Base-by-base conservation (phyloP, 139 green algal species). In the Raphidocelis subcapitata region DNA sequence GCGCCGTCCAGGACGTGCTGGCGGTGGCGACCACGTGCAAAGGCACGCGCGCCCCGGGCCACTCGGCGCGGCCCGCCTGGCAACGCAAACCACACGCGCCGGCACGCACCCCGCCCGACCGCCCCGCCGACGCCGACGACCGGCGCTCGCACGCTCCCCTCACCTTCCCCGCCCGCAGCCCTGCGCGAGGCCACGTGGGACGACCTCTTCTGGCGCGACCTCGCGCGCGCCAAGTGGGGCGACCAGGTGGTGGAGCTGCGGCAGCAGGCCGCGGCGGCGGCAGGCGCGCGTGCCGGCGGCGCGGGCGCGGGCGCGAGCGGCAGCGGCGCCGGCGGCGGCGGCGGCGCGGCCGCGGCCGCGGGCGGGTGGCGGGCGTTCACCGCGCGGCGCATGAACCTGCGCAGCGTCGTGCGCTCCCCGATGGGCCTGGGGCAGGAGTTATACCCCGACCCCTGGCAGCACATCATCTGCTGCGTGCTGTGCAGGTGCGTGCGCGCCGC, bases 381-480 rank as follows among this genome's bases (percentile, higher is more conserved):
- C 8, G 12, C 41, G 12, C 44, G 41, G 24, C 24, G 41, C 41
- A 29, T 41, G 1, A 37, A 24, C 20, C 8, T 15, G 0, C 26
- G 37, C 23, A 41, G 4, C 5, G 44, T 54, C 36, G 44, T 18
- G 46, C 41, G 20, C 4, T 88, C 74, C 35, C 79, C 79, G 2
- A 37, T 82, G 24, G 10, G 75, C 24, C 66, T 86, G 26, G 33
- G 76, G 5, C 85, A 85, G 66, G 82, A 87, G 57, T 20, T 3
- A 16, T 82, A 65, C 36, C 31, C 21, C 1, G 82, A 88, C 26
- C 78, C 84, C n/a, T 88, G 79, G 79, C 67, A 81, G 54, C 82
- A 83, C 61, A 65, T 85, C 26, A 73, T 63, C 0, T 77, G 61
- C 29, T 82, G 73, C 41, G 29, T 89, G 32, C 69, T 88, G 23